Conservation (phyloP, 257 asterid genomes). For the Scutellaria galericulata region DNA sequence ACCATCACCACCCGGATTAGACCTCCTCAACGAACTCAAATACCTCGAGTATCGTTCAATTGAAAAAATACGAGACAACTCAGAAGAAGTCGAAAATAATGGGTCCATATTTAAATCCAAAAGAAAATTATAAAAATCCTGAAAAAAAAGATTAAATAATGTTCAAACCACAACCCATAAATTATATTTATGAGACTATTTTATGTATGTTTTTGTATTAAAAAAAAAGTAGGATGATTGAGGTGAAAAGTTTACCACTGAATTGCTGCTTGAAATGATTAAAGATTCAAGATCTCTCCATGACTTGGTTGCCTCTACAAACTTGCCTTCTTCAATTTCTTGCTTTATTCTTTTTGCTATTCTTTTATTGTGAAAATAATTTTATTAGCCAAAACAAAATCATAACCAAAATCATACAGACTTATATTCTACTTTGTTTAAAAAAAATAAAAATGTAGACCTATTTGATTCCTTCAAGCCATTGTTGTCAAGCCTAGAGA, state of each 20-base stretch:
- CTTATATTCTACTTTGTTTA: background rate
- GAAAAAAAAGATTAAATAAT: background rate
- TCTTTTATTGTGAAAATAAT: slow-evolving; percentile 47
- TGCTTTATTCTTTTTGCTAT: slow-evolving; percentile 54
- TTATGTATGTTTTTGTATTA: too few relatives aligned
- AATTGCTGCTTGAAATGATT: slow-evolving; percentile 50
- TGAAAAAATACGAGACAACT: slow-evolving; percentile 46
- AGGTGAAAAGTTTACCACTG: slow-evolving; percentile 47
- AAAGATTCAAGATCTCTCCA: slow-evolving; percentile 59
- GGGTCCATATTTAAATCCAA: slow-evolving; percentile 81
- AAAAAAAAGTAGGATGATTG: background rate
- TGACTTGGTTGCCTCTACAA: slow-evolving; percentile 55
- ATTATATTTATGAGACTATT: background rate
- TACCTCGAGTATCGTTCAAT: slow-evolving; percentile 67
- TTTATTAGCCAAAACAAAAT: slow-evolving; percentile 12
- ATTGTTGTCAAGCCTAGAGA: slow-evolving; percentile 73
- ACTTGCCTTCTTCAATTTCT: slow-evolving; percentile 50
- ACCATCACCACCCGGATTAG: slow-evolving; percentile 57
- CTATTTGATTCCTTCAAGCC: slow-evolving; percentile 72
- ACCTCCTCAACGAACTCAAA: slow-evolving; percentile 54
- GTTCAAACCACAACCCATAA: too few relatives aligned
- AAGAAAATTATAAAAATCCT: slow-evolving; percentile 93
- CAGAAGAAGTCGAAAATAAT: slow-evolving; percentile 58
- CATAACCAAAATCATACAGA: background rate
- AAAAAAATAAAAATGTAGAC: slow-evolving; percentile 38